Evolutionary conservation across 768 basidiomycete genomes (phyloP), one percentile per base, ranked within the genome.

Genomic region (Pleurotus sapidus): DNA sequence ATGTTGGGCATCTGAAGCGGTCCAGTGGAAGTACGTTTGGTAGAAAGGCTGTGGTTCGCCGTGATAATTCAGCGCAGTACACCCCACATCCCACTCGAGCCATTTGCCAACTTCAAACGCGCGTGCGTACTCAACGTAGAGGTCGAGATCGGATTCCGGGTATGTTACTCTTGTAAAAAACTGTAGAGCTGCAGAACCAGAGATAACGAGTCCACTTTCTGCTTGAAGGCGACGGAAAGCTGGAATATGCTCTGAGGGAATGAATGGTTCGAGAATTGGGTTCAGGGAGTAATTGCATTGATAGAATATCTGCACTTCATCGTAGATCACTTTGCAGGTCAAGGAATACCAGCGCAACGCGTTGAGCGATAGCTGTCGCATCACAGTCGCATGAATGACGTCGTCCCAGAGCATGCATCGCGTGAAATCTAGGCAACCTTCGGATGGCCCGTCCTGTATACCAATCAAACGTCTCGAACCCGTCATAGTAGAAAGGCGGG

Each of bases 151-250:
- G 0, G 81, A 72, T 3, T 70, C 71, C 2, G 72, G 67, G 58
- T 81, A 83, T 38, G 67, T 66, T 0, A 68, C 60, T 15, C 81
- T 64, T 48, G 79, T 77, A 39, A 84, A 70, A 59, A 83, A 81
- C 51, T 84, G 82, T 2, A 83, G 72, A 0, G 80, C 82, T 25
- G 68, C 70, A 0, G 82, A 83, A 8, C 83, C 83, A 3, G 83
- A 84, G 20, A 84, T 76, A 20, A 84, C 61, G 0, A 75, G 73
- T 40, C 72, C 75, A 0, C 78, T 80, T 12, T 55, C 61, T 0
- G 70, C 72, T 62, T 80, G 81, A 2, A 81, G 65, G 3, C 59
- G 63, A 12, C 81, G 73, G 57, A 83, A 83, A 17, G n/a, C 12
- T 3, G 46, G 46, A 23, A 24, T 24, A 24, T 68, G 60, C 3